Evolutionary conservation across 169 alveolate genomes (phyloP).

Genomic region (Plasmodium coatneyi): DNA sequence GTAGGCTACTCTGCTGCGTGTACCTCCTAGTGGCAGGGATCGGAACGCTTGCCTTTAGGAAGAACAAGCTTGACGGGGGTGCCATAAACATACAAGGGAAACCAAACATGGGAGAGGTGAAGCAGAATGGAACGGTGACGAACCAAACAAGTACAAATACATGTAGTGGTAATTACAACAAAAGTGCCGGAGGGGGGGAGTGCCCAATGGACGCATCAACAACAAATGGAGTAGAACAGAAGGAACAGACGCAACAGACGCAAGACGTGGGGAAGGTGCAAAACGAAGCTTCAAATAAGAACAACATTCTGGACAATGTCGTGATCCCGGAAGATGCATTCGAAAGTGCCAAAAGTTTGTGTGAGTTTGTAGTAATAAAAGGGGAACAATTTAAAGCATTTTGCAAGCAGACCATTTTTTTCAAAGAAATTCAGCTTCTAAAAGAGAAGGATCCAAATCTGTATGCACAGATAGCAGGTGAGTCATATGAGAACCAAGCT

Average conservation of each 20-base stretch:
- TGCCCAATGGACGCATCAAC: not conserved
- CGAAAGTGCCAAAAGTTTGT: constrained; percentile 36
- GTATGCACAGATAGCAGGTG: constrained; percentile 21
- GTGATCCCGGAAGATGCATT: constrained; percentile 25
- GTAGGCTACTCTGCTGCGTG: not conserved
- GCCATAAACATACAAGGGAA: not conserved
- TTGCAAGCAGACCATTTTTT: constrained; percentile 17
- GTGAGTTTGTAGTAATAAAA: constrained; percentile 34
- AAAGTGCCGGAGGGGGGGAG: not conserved
- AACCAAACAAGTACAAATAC: not conserved
- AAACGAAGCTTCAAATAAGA: not conserved
- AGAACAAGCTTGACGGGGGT: not conserved
- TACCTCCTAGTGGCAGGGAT: not conserved
- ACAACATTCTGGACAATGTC: not conserved
- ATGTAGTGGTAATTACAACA: not conserved
- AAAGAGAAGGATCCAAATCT: constrained; percentile 16
- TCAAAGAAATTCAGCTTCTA: constrained; percentile 7
- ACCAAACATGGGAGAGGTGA: not conserved
- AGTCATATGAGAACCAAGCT: constrained; percentile 31
- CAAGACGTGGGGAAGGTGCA: not conserved
- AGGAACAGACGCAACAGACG: not conserved
- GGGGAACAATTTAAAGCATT: constrained; percentile 10
- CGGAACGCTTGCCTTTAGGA: not conserved
- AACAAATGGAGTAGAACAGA: not conserved
- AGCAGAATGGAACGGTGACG: not conserved